Base-by-base conservation (phyloP, 768 basidiomycete species). In the Mycena sanguinolenta region DNA sequence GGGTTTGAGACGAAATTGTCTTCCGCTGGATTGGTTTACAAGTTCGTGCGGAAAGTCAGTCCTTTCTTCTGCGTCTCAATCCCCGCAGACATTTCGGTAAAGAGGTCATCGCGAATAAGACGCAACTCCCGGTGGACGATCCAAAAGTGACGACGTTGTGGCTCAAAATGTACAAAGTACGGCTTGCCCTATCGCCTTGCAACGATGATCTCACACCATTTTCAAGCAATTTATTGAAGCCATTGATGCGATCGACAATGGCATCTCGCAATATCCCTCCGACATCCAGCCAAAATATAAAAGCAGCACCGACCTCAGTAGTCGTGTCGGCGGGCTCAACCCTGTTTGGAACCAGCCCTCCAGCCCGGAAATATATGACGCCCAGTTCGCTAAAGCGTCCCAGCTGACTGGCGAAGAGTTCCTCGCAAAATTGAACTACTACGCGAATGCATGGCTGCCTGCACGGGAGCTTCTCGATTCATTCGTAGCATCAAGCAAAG, bases 161-260 rank as follows among this genome's bases (percentile, higher is more conserved):
- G 94, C 81, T 96, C 75, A 97, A 96, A 79, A 66, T 98, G 72
- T 99, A 99, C 86, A 91, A 87, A 77, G 95, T 93, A 74, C 50
- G 78, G 67, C 21, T 38, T 21, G 53, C 28, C 13, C 4, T 50
- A 23, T 54, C 1, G 9, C 53, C 28, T 38, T 57, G 17, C 32
- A 27, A 21, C 42, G 27, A 17, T 58, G 19, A 58, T 67, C 73
- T 10, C 52, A 73, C 39, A 23, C 27, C 25, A 21, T 52, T 58
- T 19, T 38, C 16, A 68, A 96, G 91, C 95, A 96, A 78, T 96
- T 97, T 76, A 92, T 99, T 53, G 97, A 99, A 82, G 94, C 92
- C 13, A 90, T 98, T 71, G 97, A 98, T 80, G 97, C 88, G 5
- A 92, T 96, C 78, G 97, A 99, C 84, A 99, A 99, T 77, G 97